Evolutionary conservation across 805 yeast genomes (phyloP).

Genomic region (Cyberlindnera bimundalis): DNA sequence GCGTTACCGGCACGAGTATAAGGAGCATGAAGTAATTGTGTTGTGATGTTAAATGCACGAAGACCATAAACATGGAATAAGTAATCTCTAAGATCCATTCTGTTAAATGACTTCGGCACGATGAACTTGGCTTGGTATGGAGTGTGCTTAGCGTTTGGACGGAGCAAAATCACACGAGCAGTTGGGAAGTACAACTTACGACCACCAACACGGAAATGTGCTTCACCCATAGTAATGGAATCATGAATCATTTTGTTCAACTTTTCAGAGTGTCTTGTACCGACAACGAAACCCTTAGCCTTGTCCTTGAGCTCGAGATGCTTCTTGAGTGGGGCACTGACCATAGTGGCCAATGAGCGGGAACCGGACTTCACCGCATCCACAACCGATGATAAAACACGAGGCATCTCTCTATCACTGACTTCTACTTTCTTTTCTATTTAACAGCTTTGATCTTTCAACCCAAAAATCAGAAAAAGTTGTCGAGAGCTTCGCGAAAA

Average conservation of each 20-base stretch:
- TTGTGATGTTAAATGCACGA: slow-evolving; percentile 83
- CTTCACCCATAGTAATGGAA: slow-evolving; percentile 56
- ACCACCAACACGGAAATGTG: slow-evolving; percentile 83
- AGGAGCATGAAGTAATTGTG: slow-evolving; percentile 74
- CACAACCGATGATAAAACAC: slow-evolving; percentile 18
- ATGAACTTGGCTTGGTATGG: slow-evolving; percentile 96
- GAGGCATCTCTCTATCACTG: too few species aligned
- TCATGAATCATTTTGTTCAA: slow-evolving; percentile 31
- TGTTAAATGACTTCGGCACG: slow-evolving; percentile 92
- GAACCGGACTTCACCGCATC: slow-evolving; percentile 16
- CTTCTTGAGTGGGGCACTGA: slow-evolving; percentile 16
- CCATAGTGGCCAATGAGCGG: slow-evolving; percentile 32
- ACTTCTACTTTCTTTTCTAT: too few species aligned
- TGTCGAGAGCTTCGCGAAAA: too few species aligned
- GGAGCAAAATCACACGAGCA: slow-evolving; percentile 72
- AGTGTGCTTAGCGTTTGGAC: slow-evolving; percentile 94
- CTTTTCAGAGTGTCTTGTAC: slow-evolving; percentile 26
- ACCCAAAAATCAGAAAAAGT: not conserved
- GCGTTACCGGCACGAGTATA: slow-evolving; percentile 57
- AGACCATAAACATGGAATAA: slow-evolving; percentile 86
- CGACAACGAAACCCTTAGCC: slow-evolving; percentile 21
- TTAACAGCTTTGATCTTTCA: not conserved
- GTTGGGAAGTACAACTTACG: slow-evolving; percentile 78
- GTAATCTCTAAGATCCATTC: slow-evolving; percentile 91
- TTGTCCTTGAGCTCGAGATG: slow-evolving; percentile 13